phyloP scores from a whole-genome alignment of 805 yeast genomes.

The Jamesozyma hellenica region DNA sequence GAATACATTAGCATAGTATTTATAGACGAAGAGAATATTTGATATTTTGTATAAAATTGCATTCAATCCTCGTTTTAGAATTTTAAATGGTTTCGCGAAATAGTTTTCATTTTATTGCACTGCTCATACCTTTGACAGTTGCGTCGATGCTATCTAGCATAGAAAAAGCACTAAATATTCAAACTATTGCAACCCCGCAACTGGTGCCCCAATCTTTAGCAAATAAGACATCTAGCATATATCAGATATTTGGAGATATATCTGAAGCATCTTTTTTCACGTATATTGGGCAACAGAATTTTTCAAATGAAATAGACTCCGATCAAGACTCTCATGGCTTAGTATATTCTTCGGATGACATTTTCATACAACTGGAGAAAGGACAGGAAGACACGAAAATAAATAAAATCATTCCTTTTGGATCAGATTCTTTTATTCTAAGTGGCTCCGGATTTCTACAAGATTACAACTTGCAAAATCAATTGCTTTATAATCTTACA shows the following conservation, averaged over 20 bases:
- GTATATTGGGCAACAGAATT: constrained; percentile 28
- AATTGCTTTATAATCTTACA: constrained; percentile 28
- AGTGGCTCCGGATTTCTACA: constrained; percentile 27
- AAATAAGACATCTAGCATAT: constrained; percentile 6
- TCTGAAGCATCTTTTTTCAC: constrained; percentile 16
- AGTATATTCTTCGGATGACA: constrained; percentile 22
- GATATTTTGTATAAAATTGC: too few species aligned
- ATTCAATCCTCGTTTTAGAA: too few species aligned
- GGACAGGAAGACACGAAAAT: constrained; percentile 11
- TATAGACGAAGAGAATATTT: too few species aligned
- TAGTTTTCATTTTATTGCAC: too few species aligned
- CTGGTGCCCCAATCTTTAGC: not conserved
- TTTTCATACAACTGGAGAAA: constrained; percentile 15
- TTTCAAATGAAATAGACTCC: constrained; percentile 12
- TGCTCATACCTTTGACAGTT: too few species aligned
- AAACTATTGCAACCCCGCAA: not conserved
- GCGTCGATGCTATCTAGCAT: constrained; percentile 12
- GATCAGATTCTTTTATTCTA: constrained; percentile 28
- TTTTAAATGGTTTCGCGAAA: too few species aligned
- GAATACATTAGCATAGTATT: too few species aligned
- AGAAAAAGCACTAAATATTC: constrained; percentile 9
- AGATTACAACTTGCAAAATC: constrained; percentile 20
- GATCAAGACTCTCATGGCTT: constrained; percentile 9
- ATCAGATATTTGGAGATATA: constrained; percentile 19
- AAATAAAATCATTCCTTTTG: constrained; percentile 22